Percentiles rank a stretch among this genome's conserved stretches.
Conservation (phyloP, 2,329 filamentous ascomycete genomes). For the Didymellaceae sp. region DNA sequence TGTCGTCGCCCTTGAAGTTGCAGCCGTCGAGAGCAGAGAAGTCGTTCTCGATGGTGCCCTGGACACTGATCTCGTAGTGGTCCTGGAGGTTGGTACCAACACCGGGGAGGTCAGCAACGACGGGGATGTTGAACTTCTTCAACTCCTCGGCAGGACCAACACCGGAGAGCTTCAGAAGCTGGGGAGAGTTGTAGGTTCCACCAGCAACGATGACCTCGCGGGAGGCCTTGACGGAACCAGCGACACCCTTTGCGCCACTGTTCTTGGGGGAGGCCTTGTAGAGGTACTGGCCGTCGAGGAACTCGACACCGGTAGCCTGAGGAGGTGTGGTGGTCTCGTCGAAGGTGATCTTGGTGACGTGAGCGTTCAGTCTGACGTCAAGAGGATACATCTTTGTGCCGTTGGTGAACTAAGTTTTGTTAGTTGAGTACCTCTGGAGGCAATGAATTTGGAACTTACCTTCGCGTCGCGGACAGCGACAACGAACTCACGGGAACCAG, state of each 20-base stretch:
- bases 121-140: constrained; percentile 59
- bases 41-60: constrained; percentile 52
- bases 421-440: neutral
- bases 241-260: constrained; percentile 42
- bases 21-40: constrained; percentile 49
- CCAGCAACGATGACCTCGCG: constrained; percentile 43
- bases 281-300: constrained; percentile 50
- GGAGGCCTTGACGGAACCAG: constrained; percentile 44
- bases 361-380: constrained; percentile 64
- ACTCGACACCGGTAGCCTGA: constrained; percentile 55
- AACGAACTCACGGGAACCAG: constrained; percentile 64
- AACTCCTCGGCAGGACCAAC: constrained; percentile 65
- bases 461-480: constrained; percentile 57
- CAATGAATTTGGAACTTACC: neutral
- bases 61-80: constrained; percentile 60
- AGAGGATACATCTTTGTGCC: constrained; percentile 63
- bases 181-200: constrained; percentile 68
- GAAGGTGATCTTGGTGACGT: constrained; percentile 71
- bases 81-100: constrained; percentile 72
- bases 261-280: constrained; percentile 52
- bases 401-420: constrained; percentile 45
- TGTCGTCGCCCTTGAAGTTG: constrained; percentile 46
- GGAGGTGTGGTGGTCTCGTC: constrained; percentile 66
- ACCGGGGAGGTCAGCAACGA: constrained; percentile 63
- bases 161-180: constrained; percentile 68